Percentiles rank a stretch among this genome's conserved stretches.
Evolutionary conservation across 805 yeast genomes (phyloP).

Genomic region (Debaryomyces prosopidis): DNA sequence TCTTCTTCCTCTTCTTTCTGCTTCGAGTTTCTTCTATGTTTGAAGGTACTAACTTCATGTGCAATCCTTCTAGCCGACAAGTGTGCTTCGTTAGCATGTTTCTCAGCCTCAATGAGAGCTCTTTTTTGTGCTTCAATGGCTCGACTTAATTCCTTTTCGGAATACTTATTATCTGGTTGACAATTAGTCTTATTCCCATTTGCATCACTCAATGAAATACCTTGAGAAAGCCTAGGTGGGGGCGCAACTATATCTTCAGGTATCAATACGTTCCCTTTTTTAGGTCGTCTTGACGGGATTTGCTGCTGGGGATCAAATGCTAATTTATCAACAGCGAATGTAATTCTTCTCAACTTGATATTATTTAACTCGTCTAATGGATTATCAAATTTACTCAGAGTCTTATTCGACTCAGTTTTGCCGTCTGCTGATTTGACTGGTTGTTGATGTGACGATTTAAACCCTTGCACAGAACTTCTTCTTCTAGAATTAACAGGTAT

Average conservation of each 20-base stretch:
- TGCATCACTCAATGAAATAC: slow-evolving; percentile 54
- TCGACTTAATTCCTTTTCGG: slow-evolving; percentile 49
- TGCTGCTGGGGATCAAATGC: slow-evolving; percentile 75
- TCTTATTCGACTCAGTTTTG: slow-evolving; percentile 46
- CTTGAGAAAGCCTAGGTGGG: slow-evolving; percentile 64
- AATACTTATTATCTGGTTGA: slow-evolving; percentile 21
- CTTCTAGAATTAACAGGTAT: slow-evolving; percentile 11
- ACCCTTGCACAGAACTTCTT: slow-evolving; percentile 7
- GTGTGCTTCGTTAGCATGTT: slow-evolving; percentile 78
- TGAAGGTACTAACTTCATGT: slow-evolving; percentile 56
- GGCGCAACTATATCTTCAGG: slow-evolving; percentile 69
- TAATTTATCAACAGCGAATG: slow-evolving; percentile 75
- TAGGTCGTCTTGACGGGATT: slow-evolving; percentile 57
- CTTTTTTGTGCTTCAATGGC: slow-evolving; percentile 61
- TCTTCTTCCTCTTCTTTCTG: slow-evolving; percentile 10
- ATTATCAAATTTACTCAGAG: slow-evolving; percentile 37
- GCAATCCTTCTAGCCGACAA: slow-evolving; percentile 69
- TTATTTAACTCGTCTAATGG: slow-evolving; percentile 34
- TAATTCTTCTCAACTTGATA: slow-evolving; percentile 58
- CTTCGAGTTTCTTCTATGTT: slow-evolving; percentile 11
- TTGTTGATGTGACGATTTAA: not conserved
- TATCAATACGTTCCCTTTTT: slow-evolving; percentile 49
- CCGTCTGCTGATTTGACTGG: not conserved
- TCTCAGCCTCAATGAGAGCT: slow-evolving; percentile 60
- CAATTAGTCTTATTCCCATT: slow-evolving; percentile 26